These are phyloP conservation scores for Exserohilum rostratum DNA, from an alignment of 2,329 filamentous ascomycete species.

Conservation along the genomic window DNA sequence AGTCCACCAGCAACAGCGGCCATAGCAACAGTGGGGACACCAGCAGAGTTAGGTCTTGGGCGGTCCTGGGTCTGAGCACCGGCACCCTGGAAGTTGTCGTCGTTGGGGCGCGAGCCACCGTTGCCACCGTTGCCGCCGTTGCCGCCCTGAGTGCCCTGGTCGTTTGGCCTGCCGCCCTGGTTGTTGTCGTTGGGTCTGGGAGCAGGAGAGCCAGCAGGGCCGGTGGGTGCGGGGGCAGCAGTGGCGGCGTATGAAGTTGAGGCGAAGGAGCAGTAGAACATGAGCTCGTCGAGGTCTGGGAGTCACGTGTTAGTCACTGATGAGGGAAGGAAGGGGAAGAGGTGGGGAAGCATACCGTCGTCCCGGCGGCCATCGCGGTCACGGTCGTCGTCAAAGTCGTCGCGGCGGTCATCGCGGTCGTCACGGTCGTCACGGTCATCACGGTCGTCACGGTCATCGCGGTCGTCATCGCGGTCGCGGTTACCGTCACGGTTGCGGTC, in stretches of 20 bases:
- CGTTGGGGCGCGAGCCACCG: no score
- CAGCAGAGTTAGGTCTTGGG: neutral
- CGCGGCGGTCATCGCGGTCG: no score
- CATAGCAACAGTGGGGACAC: neutral
- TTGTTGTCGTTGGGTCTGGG: neutral
- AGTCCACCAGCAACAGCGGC: conserved; percentile 1
- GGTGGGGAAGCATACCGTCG: neutral
- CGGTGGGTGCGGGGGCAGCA: neutral
- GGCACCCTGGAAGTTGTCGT: no score
- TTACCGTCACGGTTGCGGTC: no score
- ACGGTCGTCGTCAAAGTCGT: no score
- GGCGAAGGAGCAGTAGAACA: conserved; percentile 1
- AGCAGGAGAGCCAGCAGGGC: neutral
- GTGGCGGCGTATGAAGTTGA: neutral
- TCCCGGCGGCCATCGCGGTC: neutral
- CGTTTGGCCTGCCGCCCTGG: no score
- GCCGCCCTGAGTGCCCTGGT: neutral
- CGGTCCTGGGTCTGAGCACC: neutral
- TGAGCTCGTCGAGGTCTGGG: conserved; percentile 1
- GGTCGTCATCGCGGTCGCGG: no score
- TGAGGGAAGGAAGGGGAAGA: neutral
- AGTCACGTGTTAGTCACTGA: neutral
- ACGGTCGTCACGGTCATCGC: no score
- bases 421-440: no score
- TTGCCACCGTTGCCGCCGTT: neutral